Conservation (phyloP, 768 basidiomycete species). For the Rhodotorula graminis region DNA sequence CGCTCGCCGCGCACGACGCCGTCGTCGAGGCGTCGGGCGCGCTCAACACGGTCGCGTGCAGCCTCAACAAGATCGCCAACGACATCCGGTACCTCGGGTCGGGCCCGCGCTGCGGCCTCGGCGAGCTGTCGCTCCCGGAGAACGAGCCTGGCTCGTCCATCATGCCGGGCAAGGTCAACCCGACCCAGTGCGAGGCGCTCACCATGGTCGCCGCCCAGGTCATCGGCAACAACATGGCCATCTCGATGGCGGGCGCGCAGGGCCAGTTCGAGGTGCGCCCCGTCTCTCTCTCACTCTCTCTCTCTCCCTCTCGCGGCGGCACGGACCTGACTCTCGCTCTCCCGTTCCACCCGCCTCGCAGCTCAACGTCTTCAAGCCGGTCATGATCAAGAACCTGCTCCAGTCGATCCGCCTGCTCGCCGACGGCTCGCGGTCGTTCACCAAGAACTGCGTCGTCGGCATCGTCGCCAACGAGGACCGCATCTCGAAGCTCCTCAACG, state of each 20-base stretch:
- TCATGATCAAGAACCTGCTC: conserved; percentile 94
- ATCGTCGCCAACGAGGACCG: conserved; percentile 94
- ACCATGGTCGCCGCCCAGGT: conserved; percentile 99
- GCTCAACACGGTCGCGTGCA: conserved; percentile 91
- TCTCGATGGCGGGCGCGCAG: conserved; percentile 85
- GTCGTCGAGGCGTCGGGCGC: conserved; percentile 96
- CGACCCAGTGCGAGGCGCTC: conserved; percentile 96
- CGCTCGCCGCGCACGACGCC: conserved; percentile 95
- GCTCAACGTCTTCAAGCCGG: conserved; percentile 99
- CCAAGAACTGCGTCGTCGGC: conserved; percentile 92
- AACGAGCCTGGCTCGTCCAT: conserved; percentile 99
- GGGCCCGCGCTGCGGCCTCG: conserved; percentile 93
- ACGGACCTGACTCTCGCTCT: background rate
- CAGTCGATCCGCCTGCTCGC: conserved; percentile 89
- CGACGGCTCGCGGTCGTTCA: conserved; percentile 90
- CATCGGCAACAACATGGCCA: conserved; percentile 91
- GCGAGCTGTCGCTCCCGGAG: conserved; percentile 88
- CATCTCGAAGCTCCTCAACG: conserved; percentile 80
- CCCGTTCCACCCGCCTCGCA: conserved; percentile 43
- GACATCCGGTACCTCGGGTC: conserved; percentile 97
- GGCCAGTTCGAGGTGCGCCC: conserved; percentile 87
- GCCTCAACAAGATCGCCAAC: conserved; percentile 98
- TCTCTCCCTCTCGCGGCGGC: too few relatives aligned
- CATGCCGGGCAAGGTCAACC: conserved; percentile 99
- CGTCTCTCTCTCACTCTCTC: background rate